These are phyloP conservation scores for Fusarium neocosmosporiellum DNA, from an alignment of 2,329 filamentous ascomycete species.

Conservation along the genomic window DNA sequence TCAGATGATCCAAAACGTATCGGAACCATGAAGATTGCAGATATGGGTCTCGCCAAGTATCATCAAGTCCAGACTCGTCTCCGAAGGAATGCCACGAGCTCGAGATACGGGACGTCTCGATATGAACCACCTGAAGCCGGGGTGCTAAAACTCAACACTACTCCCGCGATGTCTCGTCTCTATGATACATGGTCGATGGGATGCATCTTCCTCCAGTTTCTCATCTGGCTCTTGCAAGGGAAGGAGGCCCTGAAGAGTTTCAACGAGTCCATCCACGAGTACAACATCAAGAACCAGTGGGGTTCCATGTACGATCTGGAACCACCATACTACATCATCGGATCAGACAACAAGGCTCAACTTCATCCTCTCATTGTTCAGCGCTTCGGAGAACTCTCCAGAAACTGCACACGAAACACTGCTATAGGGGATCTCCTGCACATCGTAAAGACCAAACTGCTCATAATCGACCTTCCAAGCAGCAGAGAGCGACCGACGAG, in stretches of 20 bases:
- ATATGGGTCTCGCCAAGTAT: slow-evolving; percentile 11
- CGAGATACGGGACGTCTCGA: neutral
- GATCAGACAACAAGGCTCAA: neutral
- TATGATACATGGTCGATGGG: slow-evolving; percentile 13
- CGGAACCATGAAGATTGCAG: slow-evolving; percentile 5
- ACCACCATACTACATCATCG: slow-evolving; percentile 8
- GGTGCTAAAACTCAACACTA: neutral
- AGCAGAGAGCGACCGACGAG: neutral
- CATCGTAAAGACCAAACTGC: neutral
- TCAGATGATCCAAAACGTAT: neutral
- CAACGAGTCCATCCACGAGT: neutral
- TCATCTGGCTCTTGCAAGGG: slow-evolving; percentile 8
- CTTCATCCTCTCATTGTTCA: neutral
- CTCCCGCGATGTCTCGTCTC: neutral
- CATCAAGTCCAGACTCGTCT: slow-evolving; percentile 6
- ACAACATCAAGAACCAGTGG: neutral
- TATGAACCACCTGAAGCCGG: neutral
- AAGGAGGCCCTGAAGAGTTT: neutral
- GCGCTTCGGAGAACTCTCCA: neutral
- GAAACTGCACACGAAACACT: neutral
- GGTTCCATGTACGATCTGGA: slow-evolving; percentile 1
- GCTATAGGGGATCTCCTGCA: neutral
- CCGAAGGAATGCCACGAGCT: neutral
- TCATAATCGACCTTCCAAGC: neutral
- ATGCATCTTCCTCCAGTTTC: slow-evolving; percentile 9